phyloP scores from a whole-genome alignment of 371 early-diverging fungal genomes.

The Spiromyces aspiralis region DNA sequence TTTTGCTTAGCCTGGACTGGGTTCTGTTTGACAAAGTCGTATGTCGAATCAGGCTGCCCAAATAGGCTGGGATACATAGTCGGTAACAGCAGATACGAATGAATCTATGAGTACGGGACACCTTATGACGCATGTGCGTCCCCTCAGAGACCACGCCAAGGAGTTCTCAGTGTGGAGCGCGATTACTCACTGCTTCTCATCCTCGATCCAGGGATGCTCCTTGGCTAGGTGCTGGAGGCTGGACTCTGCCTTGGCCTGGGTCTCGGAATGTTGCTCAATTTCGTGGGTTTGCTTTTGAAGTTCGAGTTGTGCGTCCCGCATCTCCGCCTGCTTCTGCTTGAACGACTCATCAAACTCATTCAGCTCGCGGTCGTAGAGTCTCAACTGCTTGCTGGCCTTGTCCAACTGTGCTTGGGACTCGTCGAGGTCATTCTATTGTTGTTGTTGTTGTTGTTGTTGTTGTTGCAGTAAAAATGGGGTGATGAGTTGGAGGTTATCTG shows the following conservation, averaged over 20 bases:
- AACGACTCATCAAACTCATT: conserved; percentile 40
- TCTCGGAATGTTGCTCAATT: conserved; percentile 45
- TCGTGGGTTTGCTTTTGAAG: conserved; percentile 49
- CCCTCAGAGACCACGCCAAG: too few species aligned
- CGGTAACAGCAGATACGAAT: too few species aligned
- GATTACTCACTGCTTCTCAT: conserved; percentile 50
- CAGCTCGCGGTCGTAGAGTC: conserved; percentile 39
- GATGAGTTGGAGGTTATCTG: too few species aligned
- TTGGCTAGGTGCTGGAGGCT: conserved; percentile 35
- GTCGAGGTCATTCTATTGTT: background rate
- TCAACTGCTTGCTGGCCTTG: conserved; percentile 17
- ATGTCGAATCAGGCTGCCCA: conserved; percentile 59
- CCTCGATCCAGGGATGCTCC: conserved; percentile 70
- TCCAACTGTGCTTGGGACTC: background rate
- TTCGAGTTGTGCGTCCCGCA: conserved; percentile 44
- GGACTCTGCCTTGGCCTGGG: conserved; percentile 37
- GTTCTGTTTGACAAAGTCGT: conserved; percentile 60
- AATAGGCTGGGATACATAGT: conserved; percentile 30
- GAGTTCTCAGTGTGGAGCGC: background rate
- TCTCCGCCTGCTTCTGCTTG: conserved; percentile 39
- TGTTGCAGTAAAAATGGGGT: too few species aligned
- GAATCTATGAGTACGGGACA: background rate
- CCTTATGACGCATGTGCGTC: too few species aligned
- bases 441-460: too few species aligned
- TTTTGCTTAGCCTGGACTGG: conserved; percentile 50